Percentiles rank a stretch among this genome's conserved stretches.
These are phyloP conservation scores for Pleurozium schreberi DNA, from an alignment of 225 moss, liverwort and hornwort genomes.

Conservation along the genomic window DNA sequence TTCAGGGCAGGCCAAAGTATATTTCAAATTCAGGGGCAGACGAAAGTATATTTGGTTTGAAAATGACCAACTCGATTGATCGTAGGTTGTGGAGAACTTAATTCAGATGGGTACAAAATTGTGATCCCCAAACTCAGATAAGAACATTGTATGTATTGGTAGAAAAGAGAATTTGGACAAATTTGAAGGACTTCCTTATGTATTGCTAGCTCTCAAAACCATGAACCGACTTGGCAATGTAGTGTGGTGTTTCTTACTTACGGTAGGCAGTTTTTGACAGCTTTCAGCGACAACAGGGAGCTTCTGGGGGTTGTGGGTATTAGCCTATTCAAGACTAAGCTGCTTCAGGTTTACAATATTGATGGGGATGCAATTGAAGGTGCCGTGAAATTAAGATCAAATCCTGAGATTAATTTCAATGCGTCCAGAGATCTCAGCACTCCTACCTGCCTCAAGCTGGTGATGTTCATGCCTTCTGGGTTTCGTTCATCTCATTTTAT, in stretches of 20 bases:
- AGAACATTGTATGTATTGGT: neutral
- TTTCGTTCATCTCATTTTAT: neutral
- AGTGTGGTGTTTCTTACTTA: neutral
- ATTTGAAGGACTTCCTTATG: neutral
- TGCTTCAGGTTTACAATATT: neutral
- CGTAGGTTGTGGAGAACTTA: neutral
- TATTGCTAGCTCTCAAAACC: neutral
- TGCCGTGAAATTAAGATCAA: neutral
- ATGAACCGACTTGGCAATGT: neutral
- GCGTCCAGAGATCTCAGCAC: neutral
- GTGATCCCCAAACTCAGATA: neutral
- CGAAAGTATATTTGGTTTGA: neutral
- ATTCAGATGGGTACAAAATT: no score
- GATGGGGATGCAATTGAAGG: neutral
- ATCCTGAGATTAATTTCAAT: neutral
- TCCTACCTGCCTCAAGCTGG: neutral
- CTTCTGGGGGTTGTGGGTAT: neutral
- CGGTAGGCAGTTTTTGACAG: neutral
- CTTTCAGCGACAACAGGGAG: neutral
- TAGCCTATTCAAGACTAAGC: neutral
- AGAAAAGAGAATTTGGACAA: neutral
- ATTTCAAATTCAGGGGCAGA: no score
- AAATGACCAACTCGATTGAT: neutral
- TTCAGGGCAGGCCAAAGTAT: no score
- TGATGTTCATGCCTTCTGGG: neutral